Base-by-base conservation (phyloP, 129 eudicot genomes). In the Erigeron canadensis region DNA sequence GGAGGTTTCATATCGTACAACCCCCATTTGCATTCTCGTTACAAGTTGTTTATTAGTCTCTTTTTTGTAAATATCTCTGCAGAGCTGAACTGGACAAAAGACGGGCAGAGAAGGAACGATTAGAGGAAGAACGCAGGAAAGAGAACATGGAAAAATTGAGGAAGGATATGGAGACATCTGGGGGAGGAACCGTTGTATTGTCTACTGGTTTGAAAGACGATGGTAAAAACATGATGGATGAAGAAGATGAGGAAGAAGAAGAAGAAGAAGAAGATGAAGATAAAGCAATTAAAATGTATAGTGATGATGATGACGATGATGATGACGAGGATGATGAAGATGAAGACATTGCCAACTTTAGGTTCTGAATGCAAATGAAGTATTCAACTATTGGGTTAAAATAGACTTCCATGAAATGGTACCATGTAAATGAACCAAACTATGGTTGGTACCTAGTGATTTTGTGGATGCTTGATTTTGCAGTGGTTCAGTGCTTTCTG, bases 131-230 rank as follows among this genome's bases (percentile, higher is more conserved):
- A 60, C 95, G 91, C 22, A 80, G 86, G 79, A 80, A 82, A 54
- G 97, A 88, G 45, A 90, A 80, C 88, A 90, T 94, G 96, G 97
- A 94, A 9, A 94, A 86, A 81, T 85, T 94, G 67, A 86, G 97
- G 88, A 90, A 81, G 71, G 99, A 94, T 62, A 87, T 94, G 96
- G 97, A 87, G 87, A 83, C 74, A 70, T 84, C 96, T 2, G 77
- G 83, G 18, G 97, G 96, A 40, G 99, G 86, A 61, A 86, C 91
- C 10, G 90, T 90, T 70, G 97, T 90, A 0, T 71, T 90, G 81
- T 84, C 81, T 82, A 94, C 98, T 3, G 96, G 96, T 74, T 82
- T 87, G 11, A 72, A 60, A 4, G 63, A 40, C 16, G 67, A 54
- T 34, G 87, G 55, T 13, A 76, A 28, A 67, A 72, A 72, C 74